These are phyloP conservation scores for Podospora australis DNA, from an alignment of 495 filamentous ascomycete genomes.

Conservation along the genomic window DNA sequence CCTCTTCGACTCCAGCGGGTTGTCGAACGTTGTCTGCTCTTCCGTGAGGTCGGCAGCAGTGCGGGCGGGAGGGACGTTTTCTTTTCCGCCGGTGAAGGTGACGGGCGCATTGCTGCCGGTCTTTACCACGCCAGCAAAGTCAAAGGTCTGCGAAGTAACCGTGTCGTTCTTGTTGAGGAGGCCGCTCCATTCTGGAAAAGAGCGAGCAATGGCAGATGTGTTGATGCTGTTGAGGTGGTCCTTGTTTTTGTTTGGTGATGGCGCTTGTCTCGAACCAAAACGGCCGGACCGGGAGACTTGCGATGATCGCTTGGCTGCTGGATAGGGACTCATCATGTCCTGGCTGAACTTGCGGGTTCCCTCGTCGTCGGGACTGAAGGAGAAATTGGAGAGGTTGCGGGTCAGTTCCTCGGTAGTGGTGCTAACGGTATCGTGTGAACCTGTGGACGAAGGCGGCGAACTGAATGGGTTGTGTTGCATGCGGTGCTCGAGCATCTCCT, in stretches of 20 bases:
- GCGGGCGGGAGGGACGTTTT: slow-evolving; percentile 34
- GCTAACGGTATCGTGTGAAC: slow-evolving; percentile 46
- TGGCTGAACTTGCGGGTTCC: slow-evolving; percentile 33
- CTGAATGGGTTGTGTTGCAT: slow-evolving; percentile 40
- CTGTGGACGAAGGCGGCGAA: slow-evolving; percentile 46
- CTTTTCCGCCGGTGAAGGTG: slow-evolving; percentile 22
- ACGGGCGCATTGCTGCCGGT: slow-evolving; percentile 8
- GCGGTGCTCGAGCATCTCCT: slow-evolving; percentile 30
- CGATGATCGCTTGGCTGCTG: slow-evolving; percentile 19
- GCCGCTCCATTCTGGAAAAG: slow-evolving; percentile 54
- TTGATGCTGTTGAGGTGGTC: slow-evolving; percentile 36
- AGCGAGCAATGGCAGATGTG: slow-evolving; percentile 55
- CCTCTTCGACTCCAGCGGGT: slow-evolving; percentile 19
- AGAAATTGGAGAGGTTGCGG: slow-evolving; percentile 37
- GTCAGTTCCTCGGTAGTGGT: slow-evolving; percentile 31
- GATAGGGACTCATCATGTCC: slow-evolving; percentile 11
- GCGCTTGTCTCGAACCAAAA: slow-evolving; percentile 17
- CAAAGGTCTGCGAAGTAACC: slow-evolving; percentile 16
- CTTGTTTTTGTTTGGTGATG: too few relatives aligned
- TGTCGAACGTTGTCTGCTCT: slow-evolving; percentile 22
- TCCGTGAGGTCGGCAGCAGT: slow-evolving; percentile 15
- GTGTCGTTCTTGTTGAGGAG: slow-evolving; percentile 14
- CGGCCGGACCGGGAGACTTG: slow-evolving; percentile 21
- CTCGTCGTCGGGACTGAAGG: slow-evolving; percentile 40
- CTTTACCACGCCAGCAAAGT: slow-evolving; percentile 13